These are phyloP conservation scores for Prototheca cutis DNA, from an alignment of 163 green algal species.

Conservation along the genomic window DNA sequence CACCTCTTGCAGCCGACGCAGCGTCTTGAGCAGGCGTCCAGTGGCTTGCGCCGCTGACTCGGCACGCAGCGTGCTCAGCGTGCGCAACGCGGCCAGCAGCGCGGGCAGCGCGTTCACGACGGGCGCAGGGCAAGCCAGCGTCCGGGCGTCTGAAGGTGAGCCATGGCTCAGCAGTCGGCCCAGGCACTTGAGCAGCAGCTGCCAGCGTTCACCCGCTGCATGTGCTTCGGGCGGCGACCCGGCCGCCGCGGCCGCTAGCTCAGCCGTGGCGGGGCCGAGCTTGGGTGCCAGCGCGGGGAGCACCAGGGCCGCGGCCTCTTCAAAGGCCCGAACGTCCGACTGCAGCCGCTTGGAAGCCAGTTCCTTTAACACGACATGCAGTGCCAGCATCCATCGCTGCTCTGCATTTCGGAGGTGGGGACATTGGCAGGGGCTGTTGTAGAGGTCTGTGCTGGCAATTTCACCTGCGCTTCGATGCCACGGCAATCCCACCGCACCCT, in stretches of 20 bases:
- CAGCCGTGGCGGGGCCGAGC: constrained; percentile 32
- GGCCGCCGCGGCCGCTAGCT: constrained; percentile 22
- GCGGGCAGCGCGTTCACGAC: constrained; percentile 29
- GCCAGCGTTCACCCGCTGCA: constrained; percentile 53
- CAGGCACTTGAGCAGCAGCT: constrained; percentile 74
- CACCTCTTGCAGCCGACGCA: constrained; percentile 47
- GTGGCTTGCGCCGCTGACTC: background rate
- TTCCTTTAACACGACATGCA: constrained; percentile 95
- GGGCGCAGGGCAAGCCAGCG: constrained; percentile 29
- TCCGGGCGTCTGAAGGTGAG: constrained; percentile 57
- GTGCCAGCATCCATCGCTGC: constrained; percentile 62
- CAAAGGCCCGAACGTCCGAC: constrained; percentile 77
- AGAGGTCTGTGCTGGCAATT: background rate
- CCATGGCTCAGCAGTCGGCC: constrained; percentile 72
- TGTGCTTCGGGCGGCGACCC: background rate
- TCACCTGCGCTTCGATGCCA: background rate
- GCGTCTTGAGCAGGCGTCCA: constrained; percentile 68
- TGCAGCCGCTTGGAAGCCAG: constrained; percentile 80
- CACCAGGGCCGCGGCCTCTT: constrained; percentile 34
- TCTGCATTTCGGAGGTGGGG: background rate
- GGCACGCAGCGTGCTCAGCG: constrained; percentile 14
- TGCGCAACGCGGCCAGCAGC: constrained; percentile 48
- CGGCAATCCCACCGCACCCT: no score
- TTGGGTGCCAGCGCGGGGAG: background rate
- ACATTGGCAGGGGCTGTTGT: background rate